Evolutionary conservation across 2,329 filamentous ascomycete species (phyloP).

Genomic region (Trichoderma koningiopsis): DNA sequence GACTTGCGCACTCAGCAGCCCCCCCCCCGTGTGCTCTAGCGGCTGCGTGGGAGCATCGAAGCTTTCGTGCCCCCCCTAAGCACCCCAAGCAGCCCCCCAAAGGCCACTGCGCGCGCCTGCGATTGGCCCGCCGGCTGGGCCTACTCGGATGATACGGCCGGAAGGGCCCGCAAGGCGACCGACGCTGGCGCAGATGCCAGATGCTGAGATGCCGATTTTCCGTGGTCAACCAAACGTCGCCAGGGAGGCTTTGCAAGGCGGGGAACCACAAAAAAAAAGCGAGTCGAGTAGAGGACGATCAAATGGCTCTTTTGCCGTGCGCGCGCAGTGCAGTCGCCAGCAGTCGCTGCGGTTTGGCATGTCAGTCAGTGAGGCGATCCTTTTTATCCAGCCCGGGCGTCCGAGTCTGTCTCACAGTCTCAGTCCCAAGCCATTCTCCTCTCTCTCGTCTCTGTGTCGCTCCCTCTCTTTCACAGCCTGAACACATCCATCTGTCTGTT

Average conservation of each 20-base stretch:
- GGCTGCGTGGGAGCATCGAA: neutral
- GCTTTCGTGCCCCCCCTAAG: neutral
- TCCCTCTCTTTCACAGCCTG: neutral
- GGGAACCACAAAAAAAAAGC: constrained; percentile 6
- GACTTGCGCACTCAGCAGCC: no score
- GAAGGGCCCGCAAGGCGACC: constrained; percentile 25
- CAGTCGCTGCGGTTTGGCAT: neutral
- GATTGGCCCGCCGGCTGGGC: constrained; percentile 15
- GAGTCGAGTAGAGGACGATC: neutral
- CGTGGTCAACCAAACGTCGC: constrained; percentile 19
- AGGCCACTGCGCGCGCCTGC: constrained; percentile 7
- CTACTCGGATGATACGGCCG: constrained; percentile 25
- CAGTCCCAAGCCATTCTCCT: neutral
- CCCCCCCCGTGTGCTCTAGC: neutral
- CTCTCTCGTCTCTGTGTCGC: neutral
- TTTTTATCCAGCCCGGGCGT: neutral
- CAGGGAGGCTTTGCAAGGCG: constrained; percentile 14
- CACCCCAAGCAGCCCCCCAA: no score
- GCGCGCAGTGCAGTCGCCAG: neutral
- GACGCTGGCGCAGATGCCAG: constrained; percentile 23
- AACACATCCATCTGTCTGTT: neutral
- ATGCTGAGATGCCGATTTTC: constrained; percentile 25
- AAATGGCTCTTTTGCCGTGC: neutral
- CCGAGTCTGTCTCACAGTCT: neutral
- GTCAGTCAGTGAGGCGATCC: neutral